These are phyloP conservation scores for Spergularia azorica DNA, from an alignment of 179 eudicot genomes.

Conservation along the genomic window DNA sequence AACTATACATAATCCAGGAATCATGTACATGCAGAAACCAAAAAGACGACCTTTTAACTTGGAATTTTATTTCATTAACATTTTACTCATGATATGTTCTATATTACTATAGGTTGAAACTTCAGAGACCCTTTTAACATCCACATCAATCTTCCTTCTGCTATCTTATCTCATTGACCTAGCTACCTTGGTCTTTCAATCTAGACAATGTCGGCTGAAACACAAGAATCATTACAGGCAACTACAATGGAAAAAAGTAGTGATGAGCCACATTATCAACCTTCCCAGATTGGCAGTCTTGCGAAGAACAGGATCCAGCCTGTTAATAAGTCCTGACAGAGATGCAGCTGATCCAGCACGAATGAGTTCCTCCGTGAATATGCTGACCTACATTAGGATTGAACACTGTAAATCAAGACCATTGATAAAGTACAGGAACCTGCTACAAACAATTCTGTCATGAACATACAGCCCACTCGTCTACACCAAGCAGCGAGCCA, in stretches of 20 bases:
- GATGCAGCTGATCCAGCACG: slow-evolving; percentile 99
- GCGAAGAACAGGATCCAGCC: slow-evolving; percentile 94
- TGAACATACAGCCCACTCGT: slow-evolving; percentile 88
- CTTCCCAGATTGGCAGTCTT: slow-evolving; percentile 93
- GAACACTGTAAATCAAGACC: slow-evolving; percentile 18
- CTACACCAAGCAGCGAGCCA: slow-evolving; percentile 88
- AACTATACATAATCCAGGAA: too few relatives aligned
- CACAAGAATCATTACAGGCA: slow-evolving; percentile 6
- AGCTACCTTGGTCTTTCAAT: neutral
- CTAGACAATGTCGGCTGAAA: neutral
- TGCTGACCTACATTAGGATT: slow-evolving; percentile 61
- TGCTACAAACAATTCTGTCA: neutral
- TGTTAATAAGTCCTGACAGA: slow-evolving; percentile 84
- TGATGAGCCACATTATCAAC: slow-evolving; percentile 35
- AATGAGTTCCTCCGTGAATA: slow-evolving; percentile 95
- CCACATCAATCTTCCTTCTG: neutral
- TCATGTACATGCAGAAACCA: too few relatives aligned
- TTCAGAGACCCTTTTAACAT: too few relatives aligned
- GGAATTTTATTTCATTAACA: too few relatives aligned
- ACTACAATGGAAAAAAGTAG: slow-evolving; percentile 1
- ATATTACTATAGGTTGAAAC: too few relatives aligned
- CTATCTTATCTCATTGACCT: neutral
- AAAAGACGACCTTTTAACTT: too few relatives aligned
- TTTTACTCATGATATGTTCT: too few relatives aligned
- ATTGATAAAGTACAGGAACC: neutral